phyloP scores from a whole-genome alignment of 352 stramenopile genomes.

The Vaucheria bursata region DNA sequence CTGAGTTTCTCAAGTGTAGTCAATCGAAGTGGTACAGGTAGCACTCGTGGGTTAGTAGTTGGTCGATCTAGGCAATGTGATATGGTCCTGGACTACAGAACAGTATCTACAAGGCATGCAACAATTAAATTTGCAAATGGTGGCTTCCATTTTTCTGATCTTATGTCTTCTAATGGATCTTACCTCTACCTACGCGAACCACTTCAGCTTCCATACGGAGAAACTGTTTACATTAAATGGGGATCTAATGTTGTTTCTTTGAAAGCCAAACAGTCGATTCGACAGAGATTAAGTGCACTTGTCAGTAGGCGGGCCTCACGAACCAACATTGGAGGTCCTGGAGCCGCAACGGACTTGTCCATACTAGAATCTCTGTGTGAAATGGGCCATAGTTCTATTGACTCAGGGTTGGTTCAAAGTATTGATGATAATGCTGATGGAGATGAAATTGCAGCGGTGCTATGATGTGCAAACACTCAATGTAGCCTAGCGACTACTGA shows the following conservation, averaged over 20 bases:
- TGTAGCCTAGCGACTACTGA: too few relatives aligned
- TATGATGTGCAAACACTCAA: too few relatives aligned
- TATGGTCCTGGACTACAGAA: slow-evolving; percentile 68
- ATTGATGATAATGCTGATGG: too few relatives aligned
- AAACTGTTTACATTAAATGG: slow-evolving; percentile 45
- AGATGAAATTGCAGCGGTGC: too few relatives aligned
- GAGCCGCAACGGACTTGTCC: slow-evolving; percentile 23
- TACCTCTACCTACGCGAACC: slow-evolving; percentile 47
- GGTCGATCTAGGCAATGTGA: slow-evolving; percentile 77
- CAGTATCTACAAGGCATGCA: slow-evolving; percentile 76
- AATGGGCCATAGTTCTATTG: too few relatives aligned
- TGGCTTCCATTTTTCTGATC: slow-evolving; percentile 78
- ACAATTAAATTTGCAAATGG: slow-evolving; percentile 71
- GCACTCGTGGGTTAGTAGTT: slow-evolving; percentile 76
- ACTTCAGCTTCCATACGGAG: slow-evolving; percentile 40
- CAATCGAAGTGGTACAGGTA: slow-evolving; percentile 60
- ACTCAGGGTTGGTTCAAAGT: too few relatives aligned
- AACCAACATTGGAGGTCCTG: neutral
- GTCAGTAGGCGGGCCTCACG: slow-evolving; percentile 6
- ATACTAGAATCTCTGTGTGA: slow-evolving; percentile 47
- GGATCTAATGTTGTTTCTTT: slow-evolving; percentile 44
- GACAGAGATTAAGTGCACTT: slow-evolving; percentile 37
- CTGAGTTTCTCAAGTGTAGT: slow-evolving; percentile 78
- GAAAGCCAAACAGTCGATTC: slow-evolving; percentile 44
- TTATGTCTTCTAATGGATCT: slow-evolving; percentile 70